Percentiles rank a stretch among this genome's conserved stretches.
Evolutionary conservation across 768 basidiomycete genomes (phyloP).

Genomic region (Lentinus brumalis): DNA sequence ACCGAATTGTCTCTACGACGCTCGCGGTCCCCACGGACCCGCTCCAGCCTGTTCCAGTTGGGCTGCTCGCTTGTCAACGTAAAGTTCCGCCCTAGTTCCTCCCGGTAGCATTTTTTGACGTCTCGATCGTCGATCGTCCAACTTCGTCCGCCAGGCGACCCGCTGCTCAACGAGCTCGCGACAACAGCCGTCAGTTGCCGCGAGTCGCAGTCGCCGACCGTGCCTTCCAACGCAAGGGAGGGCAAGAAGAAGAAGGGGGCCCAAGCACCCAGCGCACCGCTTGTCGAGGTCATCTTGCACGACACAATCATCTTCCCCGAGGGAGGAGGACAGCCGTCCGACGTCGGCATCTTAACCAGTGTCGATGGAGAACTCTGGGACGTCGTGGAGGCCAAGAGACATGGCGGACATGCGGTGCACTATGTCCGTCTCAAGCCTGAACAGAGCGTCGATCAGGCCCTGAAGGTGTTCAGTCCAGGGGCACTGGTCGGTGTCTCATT

Average conservation of each 20-base stretch:
- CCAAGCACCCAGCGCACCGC: slow-evolving; percentile 46
- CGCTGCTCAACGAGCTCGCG: slow-evolving; percentile 58
- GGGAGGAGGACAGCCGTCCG: slow-evolving; percentile 81
- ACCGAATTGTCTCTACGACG: slow-evolving; percentile 62
- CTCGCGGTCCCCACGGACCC: slow-evolving; percentile 56
- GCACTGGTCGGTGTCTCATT: slow-evolving; percentile 53
- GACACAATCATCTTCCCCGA: slow-evolving; percentile 85
- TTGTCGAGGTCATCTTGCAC: slow-evolving; percentile 68
- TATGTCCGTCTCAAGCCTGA: slow-evolving; percentile 50
- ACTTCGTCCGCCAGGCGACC: slow-evolving; percentile 53
- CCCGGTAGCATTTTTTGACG: slow-evolving; percentile 5
- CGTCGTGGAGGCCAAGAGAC: slow-evolving; percentile 66
- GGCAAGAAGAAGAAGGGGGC: slow-evolving; percentile 58
- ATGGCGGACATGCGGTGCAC: slow-evolving; percentile 76
- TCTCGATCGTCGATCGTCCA: slow-evolving; percentile 1
- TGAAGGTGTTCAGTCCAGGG: slow-evolving; percentile 53
- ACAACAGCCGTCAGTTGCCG: slow-evolving; percentile 57
- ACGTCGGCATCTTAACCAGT: slow-evolving; percentile 59
- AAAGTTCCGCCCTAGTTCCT: slow-evolving; percentile 21
- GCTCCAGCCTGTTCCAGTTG: slow-evolving; percentile 62
- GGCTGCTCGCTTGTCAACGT: slow-evolving; percentile 82
- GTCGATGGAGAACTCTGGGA: slow-evolving; percentile 51
- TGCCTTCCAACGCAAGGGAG: slow-evolving; percentile 33
- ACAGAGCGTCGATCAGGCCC: slow-evolving; percentile 43
- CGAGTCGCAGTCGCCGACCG: slow-evolving; percentile 46